Evolutionary conservation across 495 filamentous ascomycete species (phyloP).

Genomic region (Lasiosphaeria miniovina): DNA sequence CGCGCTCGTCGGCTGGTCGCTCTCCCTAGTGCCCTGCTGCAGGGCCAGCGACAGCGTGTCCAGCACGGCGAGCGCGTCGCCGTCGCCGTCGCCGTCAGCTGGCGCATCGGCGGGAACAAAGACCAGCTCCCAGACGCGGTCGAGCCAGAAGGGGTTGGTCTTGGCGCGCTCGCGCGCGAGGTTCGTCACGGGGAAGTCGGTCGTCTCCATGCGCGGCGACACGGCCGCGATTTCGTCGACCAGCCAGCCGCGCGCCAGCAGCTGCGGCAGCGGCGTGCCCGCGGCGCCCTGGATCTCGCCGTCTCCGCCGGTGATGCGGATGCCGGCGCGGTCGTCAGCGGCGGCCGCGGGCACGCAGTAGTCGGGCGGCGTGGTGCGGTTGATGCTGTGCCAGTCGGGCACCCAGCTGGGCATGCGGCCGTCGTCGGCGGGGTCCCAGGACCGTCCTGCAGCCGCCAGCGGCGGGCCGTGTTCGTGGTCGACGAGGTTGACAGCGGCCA

Average conservation of each 20-base stretch:
- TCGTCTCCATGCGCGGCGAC: conserved; percentile 20
- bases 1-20: conserved; percentile 1
- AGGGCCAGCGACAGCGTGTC: conserved; percentile 18
- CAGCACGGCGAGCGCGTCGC: conserved; percentile 10
- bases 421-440: conserved; percentile 15
- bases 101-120: neutral
- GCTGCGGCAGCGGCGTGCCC: conserved; percentile 13
- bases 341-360: conserved; percentile 1
- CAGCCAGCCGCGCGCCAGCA: conserved; percentile 18
- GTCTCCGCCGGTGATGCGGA: conserved; percentile 5
- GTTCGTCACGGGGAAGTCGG: conserved; percentile 20
- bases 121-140: conserved; percentile 15
- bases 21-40: conserved; percentile 13
- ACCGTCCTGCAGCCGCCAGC: neutral
- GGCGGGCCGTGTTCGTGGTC: conserved; percentile 19
- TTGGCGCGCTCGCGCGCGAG: conserved; percentile 15
- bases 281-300: neutral
- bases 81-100: neutral
- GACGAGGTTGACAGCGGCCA: conserved; percentile 16
- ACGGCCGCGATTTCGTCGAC: conserved; percentile 15
- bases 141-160: conserved; percentile 20
- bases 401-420: conserved; percentile 20
- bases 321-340: neutral
- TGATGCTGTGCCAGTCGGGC: conserved; percentile 23
- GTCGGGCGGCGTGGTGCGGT: conserved; percentile 18